A percentile compares a stretch with the other conserved stretches of the same genome.
Evolutionary conservation across 2,329 filamentous ascomycete genomes (phyloP).

Genomic region (Calonectria multiphialidica): DNA sequence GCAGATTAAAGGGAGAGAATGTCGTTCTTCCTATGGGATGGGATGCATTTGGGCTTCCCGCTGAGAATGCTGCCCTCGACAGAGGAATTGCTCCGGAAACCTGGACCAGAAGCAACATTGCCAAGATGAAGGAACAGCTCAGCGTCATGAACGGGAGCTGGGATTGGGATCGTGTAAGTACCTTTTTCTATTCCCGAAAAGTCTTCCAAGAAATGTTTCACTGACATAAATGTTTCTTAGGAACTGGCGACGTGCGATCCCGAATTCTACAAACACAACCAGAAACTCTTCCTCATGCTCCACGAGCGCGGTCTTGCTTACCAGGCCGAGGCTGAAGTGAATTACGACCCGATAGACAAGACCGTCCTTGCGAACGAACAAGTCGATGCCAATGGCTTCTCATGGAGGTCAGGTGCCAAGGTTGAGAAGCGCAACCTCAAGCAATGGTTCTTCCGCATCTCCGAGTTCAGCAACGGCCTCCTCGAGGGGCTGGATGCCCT

Average conservation of each 20-base stretch:
- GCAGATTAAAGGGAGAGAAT: conserved; percentile 78
- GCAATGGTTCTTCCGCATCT: conserved; percentile 93
- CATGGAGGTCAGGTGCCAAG: conserved; percentile 88
- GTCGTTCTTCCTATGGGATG: conserved; percentile 93
- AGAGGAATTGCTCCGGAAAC: conserved; percentile 79
- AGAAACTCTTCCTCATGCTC: conserved; percentile 85
- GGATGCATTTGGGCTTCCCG: conserved; percentile 92
- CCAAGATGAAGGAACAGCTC: conserved; percentile 86
- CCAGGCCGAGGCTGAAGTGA: conserved; percentile 85
- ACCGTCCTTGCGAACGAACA: conserved; percentile 95
- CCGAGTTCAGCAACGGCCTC: conserved; percentile 79
- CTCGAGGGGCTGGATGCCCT: conserved; percentile 78
- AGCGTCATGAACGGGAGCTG: conserved; percentile 83
- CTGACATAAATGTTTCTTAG: conserved; percentile 54
- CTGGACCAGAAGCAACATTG: conserved; percentile 87
- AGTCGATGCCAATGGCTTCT: conserved; percentile 86
- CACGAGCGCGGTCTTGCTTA: conserved; percentile 82
- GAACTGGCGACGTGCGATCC: conserved; percentile 89
- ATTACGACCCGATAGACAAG: conserved; percentile 90
- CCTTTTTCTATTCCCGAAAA: not conserved
- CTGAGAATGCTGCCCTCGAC: conserved; percentile 92
- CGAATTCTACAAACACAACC: conserved; percentile 89
- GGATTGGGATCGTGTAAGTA: conserved; percentile 83
- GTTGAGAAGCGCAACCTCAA: conserved; percentile 84
- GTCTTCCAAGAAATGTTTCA: too few relatives aligned